Evolutionary conservation across 1,284 basidiomycete species (phyloP), one percentile per base, ranked within the genome.

Genomic region (Boletus semigastroideus): DNA sequence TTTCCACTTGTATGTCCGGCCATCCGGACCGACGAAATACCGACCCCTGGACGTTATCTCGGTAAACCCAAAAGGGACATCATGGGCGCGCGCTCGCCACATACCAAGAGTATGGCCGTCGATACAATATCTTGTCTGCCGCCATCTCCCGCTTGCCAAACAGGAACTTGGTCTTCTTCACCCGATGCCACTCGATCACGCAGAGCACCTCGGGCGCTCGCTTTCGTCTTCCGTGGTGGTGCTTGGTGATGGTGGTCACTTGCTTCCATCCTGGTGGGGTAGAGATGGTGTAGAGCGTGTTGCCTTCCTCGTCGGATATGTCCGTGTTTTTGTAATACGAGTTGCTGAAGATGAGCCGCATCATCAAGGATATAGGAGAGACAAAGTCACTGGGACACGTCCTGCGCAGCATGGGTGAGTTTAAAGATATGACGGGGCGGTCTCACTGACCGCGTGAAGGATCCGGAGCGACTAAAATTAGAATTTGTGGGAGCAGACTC

Each of bases 1-100:
- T 42, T 64, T 61, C 61, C 64, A 63, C 44, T 61, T 66, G 44
- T 63, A 66, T 14, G 39, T 65, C 22, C 10, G 48, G 40, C 58
- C 58, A n/a, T 63, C 62, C 0, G 64, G 63, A 39, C 64, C 60
- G 9, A 11, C 41, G 37, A 63, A 63, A 38, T 54, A 58, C 34
- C 61, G 52, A 8, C 57, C 50, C 60, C 64, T 63, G 36, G 14
- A n/a, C 5, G 16, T 33, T 8, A 13, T 33, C 14, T 33, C 7
- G 6, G 17, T 41, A 13, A 45, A 40, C 28, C 3, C 4, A 25
- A 33, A 31, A 19, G 2, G 38, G 9, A 12, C 12, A 13, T 12
- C 9, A 13, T 20, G 19, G 13, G 7, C 6, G n/a, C 16, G 3
- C 12, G 13, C 33, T 16, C 14, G 17, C 4, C 10, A n/a, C 37